phyloP scores from a whole-genome alignment of 495 filamentous ascomycete genomes.

The Tuber aestivum region DNA sequence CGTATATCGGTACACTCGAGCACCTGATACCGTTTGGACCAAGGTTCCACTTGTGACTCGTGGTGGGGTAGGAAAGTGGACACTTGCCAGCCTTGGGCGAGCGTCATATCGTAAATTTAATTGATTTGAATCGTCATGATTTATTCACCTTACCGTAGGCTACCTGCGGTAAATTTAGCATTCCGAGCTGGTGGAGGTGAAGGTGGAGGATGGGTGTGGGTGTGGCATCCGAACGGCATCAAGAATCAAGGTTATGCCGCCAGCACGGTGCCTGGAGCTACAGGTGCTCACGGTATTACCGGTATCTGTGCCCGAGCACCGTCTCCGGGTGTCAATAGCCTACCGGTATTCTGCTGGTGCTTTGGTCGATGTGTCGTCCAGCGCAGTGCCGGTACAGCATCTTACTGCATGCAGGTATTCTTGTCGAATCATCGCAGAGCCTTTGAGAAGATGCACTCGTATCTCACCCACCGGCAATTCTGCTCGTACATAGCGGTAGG shows the following conservation, averaged over 20 bases:
- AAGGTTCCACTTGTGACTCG: background rate
- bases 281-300: background rate
- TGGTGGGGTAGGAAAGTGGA: background rate
- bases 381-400: background rate
- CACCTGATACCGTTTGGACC: no score
- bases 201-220: background rate
- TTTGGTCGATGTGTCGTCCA: no score
- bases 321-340: no score
- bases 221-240: background rate
- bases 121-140: background rate
- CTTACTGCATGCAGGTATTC: background rate
- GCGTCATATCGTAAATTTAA: background rate
- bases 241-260: background rate
- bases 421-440: background rate
- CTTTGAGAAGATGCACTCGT: background rate
- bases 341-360: no score
- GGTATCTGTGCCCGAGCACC: background rate
- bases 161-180: no score
- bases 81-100: background rate
- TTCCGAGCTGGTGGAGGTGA: background rate
- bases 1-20: no score
- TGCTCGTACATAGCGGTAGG: background rate
- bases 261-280: background rate
- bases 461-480: background rate
- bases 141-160: no score